These are phyloP conservation scores for Scenedesmus sp. DNA, from an alignment of 163 green algal species.

Conservation along the genomic window DNA sequence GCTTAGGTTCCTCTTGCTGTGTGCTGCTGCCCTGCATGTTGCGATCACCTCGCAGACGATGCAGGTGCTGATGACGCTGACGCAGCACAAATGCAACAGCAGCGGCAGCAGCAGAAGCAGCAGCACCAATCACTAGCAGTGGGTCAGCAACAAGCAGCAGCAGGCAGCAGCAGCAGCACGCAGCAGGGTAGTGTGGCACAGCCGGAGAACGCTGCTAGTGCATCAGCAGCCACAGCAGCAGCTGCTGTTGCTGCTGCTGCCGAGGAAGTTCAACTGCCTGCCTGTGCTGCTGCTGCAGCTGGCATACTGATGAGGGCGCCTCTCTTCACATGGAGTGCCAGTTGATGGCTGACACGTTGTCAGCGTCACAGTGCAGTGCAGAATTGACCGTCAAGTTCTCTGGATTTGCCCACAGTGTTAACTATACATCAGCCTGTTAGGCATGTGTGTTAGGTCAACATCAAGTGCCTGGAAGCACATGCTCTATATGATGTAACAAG, in stretches of 20 bases:
- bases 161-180: background rate
- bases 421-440: too few relatives aligned
- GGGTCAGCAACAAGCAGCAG: background rate
- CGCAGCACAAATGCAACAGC: background rate
- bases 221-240: background rate
- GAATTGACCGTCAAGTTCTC: too few relatives aligned
- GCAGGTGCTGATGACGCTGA: background rate
- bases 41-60: background rate
- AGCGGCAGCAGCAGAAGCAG: background rate
- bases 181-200: background rate
- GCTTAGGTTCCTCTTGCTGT: background rate
- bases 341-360: background rate
- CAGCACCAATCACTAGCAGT: background rate
- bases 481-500: too few relatives aligned
- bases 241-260: background rate
- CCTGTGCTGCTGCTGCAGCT: background rate
- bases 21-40: background rate
- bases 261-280: background rate
- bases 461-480: too few relatives aligned
- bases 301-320: constrained; percentile 7
- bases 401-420: too few relatives aligned
- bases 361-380: background rate
- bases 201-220: background rate
- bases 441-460: too few relatives aligned
- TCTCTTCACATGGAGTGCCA: constrained; percentile 3